These are phyloP conservation scores for Penicillium crustosum DNA, from an alignment of 2,329 filamentous ascomycete genomes.

Conservation along the genomic window DNA sequence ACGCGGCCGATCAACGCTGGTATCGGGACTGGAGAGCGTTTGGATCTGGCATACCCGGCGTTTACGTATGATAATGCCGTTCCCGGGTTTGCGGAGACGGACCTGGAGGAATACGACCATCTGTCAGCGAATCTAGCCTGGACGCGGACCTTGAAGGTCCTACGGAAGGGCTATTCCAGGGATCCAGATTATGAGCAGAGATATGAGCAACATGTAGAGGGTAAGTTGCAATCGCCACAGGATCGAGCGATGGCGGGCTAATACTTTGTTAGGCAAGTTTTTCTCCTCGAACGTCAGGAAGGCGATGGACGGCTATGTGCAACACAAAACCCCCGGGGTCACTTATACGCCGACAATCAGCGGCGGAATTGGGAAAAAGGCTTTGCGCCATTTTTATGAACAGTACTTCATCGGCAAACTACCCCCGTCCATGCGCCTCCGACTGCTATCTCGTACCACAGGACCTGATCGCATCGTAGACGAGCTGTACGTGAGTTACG, in stretches of 20 bases:
- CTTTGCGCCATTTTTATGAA: conserved; percentile 54
- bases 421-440: conserved; percentile 52
- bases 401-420: conserved; percentile 57
- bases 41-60: conserved; percentile 35
- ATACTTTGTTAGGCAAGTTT: conserved; percentile 29
- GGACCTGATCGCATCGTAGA: conserved; percentile 62
- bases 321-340: conserved; percentile 30
- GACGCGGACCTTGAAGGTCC: conserved; percentile 60
- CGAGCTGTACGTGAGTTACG: conserved; percentile 58
- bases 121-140: conserved; percentile 67
- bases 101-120: conserved; percentile 66
- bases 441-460: conserved; percentile 58
- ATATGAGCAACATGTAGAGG: conserved; percentile 40
- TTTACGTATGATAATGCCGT: conserved; percentile 58
- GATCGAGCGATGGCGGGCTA: not conserved
- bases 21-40: conserved; percentile 50
- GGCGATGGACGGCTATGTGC: conserved; percentile 34
- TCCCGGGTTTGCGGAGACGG: conserved; percentile 69
- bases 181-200: conserved; percentile 39
- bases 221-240: conserved; percentile 14
- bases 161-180: conserved; percentile 60
- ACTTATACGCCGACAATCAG: conserved; percentile 40
- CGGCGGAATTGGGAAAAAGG: conserved; percentile 43
- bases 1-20: conserved; percentile 53
- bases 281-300: conserved; percentile 32